Evolutionary conservation across 805 yeast species (phyloP).

Genomic region (Schizosaccharomyces lindneri): DNA sequence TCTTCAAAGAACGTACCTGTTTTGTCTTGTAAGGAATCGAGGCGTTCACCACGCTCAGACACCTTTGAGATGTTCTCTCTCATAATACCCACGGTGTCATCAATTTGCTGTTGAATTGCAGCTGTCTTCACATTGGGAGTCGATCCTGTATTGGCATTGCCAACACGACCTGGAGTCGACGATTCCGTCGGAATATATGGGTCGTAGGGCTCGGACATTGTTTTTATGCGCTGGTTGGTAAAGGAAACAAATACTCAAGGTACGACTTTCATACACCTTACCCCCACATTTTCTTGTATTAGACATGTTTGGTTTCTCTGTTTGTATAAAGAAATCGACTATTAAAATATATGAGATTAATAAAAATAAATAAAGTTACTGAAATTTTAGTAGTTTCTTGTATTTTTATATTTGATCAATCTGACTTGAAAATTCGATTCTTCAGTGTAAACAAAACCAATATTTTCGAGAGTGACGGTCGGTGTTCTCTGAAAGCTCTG

Average conservation of each 20-base stretch:
- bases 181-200: constrained; percentile 3
- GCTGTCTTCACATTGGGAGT: neutral
- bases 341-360: too few relatives aligned
- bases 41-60: constrained; percentile 78
- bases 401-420: too few relatives aligned
- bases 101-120: constrained; percentile 33
- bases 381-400: too few relatives aligned
- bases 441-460: too few relatives aligned
- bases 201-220: constrained; percentile 3
- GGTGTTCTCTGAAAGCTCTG: too few relatives aligned
- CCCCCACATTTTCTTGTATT: too few relatives aligned
- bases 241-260: neutral
- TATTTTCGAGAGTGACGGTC: too few relatives aligned
- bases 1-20: constrained; percentile 11
- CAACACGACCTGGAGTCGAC: neutral
- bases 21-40: constrained; percentile 75
- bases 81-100: constrained; percentile 93
- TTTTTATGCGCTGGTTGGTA: neutral
- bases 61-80: constrained; percentile 89
- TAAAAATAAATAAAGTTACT: too few relatives aligned
- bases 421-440: too few relatives aligned
- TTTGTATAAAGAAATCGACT: too few relatives aligned
- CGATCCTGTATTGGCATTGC: neutral
- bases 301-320: too few relatives aligned
- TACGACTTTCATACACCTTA: too few relatives aligned